Percentiles rank a stretch among this genome's conserved stretches.
Conservation (phyloP, 257 asterid genomes). For the Cinchona pubescens region DNA sequence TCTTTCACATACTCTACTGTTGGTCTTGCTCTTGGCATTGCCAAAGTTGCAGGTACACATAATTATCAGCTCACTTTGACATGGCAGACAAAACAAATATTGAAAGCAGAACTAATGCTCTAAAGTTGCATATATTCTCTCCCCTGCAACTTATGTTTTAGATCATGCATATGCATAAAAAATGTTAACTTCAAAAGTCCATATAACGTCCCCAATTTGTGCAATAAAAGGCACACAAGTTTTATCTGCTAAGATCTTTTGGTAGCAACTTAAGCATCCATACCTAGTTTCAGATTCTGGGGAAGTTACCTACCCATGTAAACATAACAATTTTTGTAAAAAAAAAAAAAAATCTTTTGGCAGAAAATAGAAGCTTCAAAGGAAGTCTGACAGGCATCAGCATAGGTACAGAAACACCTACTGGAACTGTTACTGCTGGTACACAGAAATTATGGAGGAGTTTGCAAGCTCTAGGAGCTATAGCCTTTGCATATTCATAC, state of each 20-base stretch:
- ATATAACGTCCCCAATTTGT: not conserved
- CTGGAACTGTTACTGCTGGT: slow-evolving; percentile 35
- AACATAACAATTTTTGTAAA: not conserved
- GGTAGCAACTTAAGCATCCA: not conserved
- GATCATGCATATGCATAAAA: not conserved
- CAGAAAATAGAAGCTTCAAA: slow-evolving; percentile 35
- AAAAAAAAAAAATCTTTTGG: not conserved
- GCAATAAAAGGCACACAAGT: not conserved
- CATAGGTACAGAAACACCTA: slow-evolving; percentile 28
- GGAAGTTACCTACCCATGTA: not conserved
- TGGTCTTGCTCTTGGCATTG: slow-evolving; percentile 44
- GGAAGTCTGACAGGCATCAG: slow-evolving; percentile 50
- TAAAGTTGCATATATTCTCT: not conserved
- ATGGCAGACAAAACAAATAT: not conserved
- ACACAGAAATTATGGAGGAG: slow-evolving; percentile 47
- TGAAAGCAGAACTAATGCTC: not conserved
- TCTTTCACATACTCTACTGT: slow-evolving; percentile 49
- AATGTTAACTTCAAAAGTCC: not conserved
- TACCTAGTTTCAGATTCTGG: not conserved
- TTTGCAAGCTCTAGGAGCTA: slow-evolving; percentile 51
- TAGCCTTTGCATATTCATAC: slow-evolving; percentile 47
- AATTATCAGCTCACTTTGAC: not conserved
- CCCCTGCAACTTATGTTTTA: not conserved
- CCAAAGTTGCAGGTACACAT: slow-evolving; percentile 36
- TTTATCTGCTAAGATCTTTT: not conserved